Evolutionary conservation across 2,329 filamentous ascomycete genomes (phyloP).

Genomic region (Myriosclerotinia scirpicola): DNA sequence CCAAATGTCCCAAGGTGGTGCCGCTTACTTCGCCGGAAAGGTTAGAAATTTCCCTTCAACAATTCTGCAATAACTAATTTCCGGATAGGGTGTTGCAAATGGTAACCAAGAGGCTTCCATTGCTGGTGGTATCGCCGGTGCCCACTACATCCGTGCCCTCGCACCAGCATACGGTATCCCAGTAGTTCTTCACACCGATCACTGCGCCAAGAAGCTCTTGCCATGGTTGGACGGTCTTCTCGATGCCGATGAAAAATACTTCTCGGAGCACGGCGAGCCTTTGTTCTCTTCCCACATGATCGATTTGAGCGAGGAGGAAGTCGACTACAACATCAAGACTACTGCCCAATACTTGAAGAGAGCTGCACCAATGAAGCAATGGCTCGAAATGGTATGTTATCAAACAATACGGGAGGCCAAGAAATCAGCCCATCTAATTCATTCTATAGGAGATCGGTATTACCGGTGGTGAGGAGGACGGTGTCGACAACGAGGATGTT

Average conservation of each 20-base stretch:
- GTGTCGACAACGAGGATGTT: constrained; percentile 97
- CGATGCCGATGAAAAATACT: constrained; percentile 90
- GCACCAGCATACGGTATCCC: constrained; percentile 86
- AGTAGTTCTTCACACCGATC: constrained; percentile 93
- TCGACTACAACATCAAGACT: constrained; percentile 88
- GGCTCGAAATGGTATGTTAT: constrained; percentile 85
- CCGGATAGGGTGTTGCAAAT: constrained; percentile 68
- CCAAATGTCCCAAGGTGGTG: constrained; percentile 90
- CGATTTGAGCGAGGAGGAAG: constrained; percentile 88
- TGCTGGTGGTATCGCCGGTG: constrained; percentile 81
- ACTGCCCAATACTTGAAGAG: constrained; percentile 93
- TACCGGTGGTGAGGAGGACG: constrained; percentile 96
- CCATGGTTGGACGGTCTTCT: constrained; percentile 97
- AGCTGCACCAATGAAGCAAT: constrained; percentile 95
- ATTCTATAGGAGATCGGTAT: constrained; percentile 72
- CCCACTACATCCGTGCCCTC: constrained; percentile 88
- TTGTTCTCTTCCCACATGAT: constrained; percentile 99
- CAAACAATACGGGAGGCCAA: neutral
- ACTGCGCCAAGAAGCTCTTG: constrained; percentile 99
- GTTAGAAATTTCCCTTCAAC: constrained; percentile 41
- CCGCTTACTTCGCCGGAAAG: constrained; percentile 90
- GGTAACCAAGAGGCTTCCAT: constrained; percentile 84
- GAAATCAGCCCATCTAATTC: constrained; percentile 21
- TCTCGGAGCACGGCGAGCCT: constrained; percentile 89
- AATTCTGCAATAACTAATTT: constrained; percentile 24